Percentiles rank a stretch among this genome's conserved stretches.
These are phyloP conservation scores for Hygrophila difformis DNA, from an alignment of 257 asterid genomes.

Conservation along the genomic window DNA sequence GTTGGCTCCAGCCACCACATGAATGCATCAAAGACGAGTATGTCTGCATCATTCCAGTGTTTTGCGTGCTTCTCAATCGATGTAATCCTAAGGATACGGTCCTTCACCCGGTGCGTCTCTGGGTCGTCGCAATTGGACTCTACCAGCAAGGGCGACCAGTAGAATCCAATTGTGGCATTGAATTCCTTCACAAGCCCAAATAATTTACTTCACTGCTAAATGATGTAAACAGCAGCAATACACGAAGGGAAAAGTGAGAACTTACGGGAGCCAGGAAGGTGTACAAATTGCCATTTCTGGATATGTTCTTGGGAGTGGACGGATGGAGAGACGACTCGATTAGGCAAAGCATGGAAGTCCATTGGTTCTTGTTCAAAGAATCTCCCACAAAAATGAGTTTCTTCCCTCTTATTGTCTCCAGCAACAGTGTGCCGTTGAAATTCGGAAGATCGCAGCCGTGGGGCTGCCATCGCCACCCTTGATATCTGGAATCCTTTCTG, in stretches of 20 bases:
- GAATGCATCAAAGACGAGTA: conserved; percentile 67
- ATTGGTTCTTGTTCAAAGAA: conserved; percentile 59
- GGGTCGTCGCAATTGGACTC: conserved; percentile 93
- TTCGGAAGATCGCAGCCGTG: conserved; percentile 48
- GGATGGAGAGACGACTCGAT: conserved; percentile 36
- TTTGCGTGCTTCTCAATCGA: conserved; percentile 67
- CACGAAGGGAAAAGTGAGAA: no score
- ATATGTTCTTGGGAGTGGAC: conserved; percentile 13
- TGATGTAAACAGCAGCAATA: not conserved
- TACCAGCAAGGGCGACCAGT: conserved; percentile 84
- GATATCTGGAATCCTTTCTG: conserved; percentile 39
- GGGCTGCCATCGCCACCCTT: conserved; percentile 67
- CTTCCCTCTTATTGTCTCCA: conserved; percentile 53
- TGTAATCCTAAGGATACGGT: conserved; percentile 63
- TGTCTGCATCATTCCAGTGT: conserved; percentile 67
- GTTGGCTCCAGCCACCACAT: conserved; percentile 82
- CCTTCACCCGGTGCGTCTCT: conserved; percentile 54
- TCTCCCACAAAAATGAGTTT: conserved; percentile 62
- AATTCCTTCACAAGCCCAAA: conserved; percentile 49
- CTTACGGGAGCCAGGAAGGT: conserved; percentile 31
- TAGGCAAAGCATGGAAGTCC: conserved; percentile 56
- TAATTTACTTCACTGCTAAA: no score
- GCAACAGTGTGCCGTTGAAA: conserved; percentile 42
- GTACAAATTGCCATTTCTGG: conserved; percentile 19
- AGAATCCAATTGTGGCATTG: conserved; percentile 72